phyloP scores from a whole-genome alignment of 805 yeast species.

The Monosporozyma servazzii region DNA sequence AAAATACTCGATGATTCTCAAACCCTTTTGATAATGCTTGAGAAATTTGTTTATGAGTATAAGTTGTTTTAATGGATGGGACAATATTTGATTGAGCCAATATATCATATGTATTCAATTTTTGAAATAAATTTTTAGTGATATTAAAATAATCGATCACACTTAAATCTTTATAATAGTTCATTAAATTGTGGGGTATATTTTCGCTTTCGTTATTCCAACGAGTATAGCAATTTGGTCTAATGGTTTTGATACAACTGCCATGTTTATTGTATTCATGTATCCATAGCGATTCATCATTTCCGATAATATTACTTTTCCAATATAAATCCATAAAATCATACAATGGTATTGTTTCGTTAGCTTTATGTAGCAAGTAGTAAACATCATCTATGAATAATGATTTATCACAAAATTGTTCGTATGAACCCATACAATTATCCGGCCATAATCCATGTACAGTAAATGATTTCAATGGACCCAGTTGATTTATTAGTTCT shows the following conservation, averaged over 20 bases:
- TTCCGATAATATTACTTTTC: slow-evolving; percentile 63
- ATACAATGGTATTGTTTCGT: slow-evolving; percentile 30
- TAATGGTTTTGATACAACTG: slow-evolving; percentile 77
- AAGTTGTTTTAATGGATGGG: slow-evolving; percentile 52
- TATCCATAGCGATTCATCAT: slow-evolving; percentile 67
- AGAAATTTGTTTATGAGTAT: slow-evolving; percentile 46
- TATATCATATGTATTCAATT: slow-evolving; percentile 59
- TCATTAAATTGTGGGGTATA: background rate
- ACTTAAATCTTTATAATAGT: slow-evolving; percentile 10
- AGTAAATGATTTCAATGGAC: slow-evolving; percentile 64
- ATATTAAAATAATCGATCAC: slow-evolving; percentile 65
- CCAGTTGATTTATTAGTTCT: slow-evolving; percentile 33
- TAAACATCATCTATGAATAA: slow-evolving; percentile 46
- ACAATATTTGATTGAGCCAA: slow-evolving; percentile 58
- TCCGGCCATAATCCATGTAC: slow-evolving; percentile 88
- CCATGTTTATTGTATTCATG: slow-evolving; percentile 95
- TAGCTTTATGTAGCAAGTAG: slow-evolving; percentile 35
- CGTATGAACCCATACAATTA: slow-evolving; percentile 72
- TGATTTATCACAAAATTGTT: slow-evolving; percentile 63
- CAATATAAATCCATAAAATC: slow-evolving; percentile 51
- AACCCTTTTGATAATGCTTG: slow-evolving; percentile 42
- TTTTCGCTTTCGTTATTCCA: slow-evolving; percentile 15
- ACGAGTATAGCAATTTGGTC: slow-evolving; percentile 56
- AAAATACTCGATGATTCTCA: slow-evolving; percentile 45
- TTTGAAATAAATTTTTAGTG: slow-evolving; percentile 47